Evolutionary conservation across 139 green algal species (phyloP).

Genomic region (Yamagishiella unicocca): DNA sequence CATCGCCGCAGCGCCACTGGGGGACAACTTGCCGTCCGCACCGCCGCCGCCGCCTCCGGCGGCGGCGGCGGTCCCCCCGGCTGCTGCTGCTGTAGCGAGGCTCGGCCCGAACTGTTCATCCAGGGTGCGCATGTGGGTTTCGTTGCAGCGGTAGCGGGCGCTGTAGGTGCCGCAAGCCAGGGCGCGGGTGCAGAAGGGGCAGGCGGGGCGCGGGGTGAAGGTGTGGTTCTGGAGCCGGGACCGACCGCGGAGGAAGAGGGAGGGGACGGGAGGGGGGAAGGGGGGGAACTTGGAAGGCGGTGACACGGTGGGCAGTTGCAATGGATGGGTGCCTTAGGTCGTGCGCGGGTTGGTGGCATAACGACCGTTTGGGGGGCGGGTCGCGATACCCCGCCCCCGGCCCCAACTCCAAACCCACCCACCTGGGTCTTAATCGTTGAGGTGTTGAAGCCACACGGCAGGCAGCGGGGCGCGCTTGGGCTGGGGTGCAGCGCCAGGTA

Average conservation of each 20-base stretch:
- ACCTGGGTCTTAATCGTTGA: neutral
- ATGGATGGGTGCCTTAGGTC: no score
- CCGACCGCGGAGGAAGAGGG: neutral
- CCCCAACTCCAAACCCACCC: neutral
- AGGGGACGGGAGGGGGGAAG: neutral
- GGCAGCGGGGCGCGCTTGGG: constrained; percentile 28
- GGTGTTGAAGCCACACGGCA: constrained; percentile 44
- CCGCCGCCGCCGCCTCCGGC: neutral
- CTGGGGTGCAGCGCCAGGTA: constrained; percentile 14
- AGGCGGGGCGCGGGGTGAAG: constrained; percentile 41
- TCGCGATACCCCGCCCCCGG: neutral
- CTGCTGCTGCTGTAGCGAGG: neutral
- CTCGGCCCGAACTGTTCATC: neutral
- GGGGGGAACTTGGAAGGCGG: neutral
- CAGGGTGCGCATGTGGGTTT: neutral
- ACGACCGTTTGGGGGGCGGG: no score
- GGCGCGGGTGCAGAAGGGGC: constrained; percentile 40
- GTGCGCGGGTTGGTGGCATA: no score
- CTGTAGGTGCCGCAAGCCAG: constrained; percentile 40
- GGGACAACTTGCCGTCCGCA: neutral
- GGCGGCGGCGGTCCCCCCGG: neutral
- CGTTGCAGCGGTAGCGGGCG: constrained; percentile 22
- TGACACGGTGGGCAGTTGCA: no score
- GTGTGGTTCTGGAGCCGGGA: constrained; percentile 20
- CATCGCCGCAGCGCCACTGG: neutral